Percentiles rank a stretch among this genome's conserved stretches.
phyloP scores from a whole-genome alignment of 2,329 filamentous ascomycete species.

The Fusarium papillatum region DNA sequence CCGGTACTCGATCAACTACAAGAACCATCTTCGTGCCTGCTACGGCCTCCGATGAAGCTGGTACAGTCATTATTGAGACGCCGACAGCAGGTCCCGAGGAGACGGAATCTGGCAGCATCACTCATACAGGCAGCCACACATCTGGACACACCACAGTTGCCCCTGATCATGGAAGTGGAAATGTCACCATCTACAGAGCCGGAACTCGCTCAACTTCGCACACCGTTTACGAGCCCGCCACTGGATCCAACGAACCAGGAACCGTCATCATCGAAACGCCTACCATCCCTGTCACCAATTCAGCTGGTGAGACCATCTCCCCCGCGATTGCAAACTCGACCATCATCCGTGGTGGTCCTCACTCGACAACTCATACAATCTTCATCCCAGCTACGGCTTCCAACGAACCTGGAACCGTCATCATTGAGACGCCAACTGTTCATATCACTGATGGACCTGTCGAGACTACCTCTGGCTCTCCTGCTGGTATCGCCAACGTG shows the following conservation, averaged over 20 bases:
- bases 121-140: not conserved
- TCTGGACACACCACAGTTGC: not conserved
- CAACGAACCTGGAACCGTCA: slow-evolving; percentile 9
- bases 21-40: slow-evolving; percentile 12
- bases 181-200: slow-evolving; percentile 6
- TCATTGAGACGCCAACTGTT: slow-evolving; percentile 16
- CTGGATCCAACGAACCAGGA: not conserved
- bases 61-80: slow-evolving; percentile 20
- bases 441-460: not conserved
- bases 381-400: not conserved
- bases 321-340: not conserved
- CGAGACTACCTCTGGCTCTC: not conserved
- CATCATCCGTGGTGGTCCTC: slow-evolving; percentile 7
- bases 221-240: not conserved
- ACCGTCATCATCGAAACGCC: slow-evolving; percentile 20
- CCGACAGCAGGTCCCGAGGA: not conserved
- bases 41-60: slow-evolving; percentile 5
- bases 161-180: not conserved
- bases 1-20: slow-evolving; percentile 5
- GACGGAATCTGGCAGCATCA: not conserved
- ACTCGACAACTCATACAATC: not conserved
- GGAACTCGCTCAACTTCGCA: not conserved
- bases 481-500: slow-evolving; percentile 3
- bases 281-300: not conserved
- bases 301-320: not conserved